Percentiles rank a stretch among this genome's conserved stretches.
Conservation (phyloP, 2,329 filamentous ascomycete genomes). For the Ophiostoma australiae region DNA sequence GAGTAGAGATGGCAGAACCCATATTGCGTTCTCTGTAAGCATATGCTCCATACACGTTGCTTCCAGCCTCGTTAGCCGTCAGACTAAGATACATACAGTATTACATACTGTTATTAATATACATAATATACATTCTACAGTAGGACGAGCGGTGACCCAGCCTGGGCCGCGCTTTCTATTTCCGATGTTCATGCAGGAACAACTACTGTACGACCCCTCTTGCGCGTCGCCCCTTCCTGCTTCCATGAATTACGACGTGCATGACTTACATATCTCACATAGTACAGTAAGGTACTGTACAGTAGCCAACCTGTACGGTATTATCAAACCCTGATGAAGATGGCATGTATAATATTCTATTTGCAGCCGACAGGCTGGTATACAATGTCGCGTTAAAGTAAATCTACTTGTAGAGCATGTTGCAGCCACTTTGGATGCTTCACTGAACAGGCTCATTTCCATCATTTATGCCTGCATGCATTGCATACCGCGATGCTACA, state of each 20-base stretch:
- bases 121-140: neutral
- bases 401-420: neutral
- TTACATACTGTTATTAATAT: no score
- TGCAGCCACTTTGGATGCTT: neutral
- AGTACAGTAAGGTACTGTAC: neutral
- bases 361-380: neutral
- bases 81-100: neutral
- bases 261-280: neutral
- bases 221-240: slow-evolving; percentile 13
- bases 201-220: neutral
- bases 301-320: neutral
- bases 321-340: neutral
- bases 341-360: neutral
- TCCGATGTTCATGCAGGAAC: slow-evolving; percentile 15
- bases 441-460: slow-evolving; percentile 6
- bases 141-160: neutral
- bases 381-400: neutral
- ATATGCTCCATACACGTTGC: neutral
- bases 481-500: slow-evolving; percentile 9
- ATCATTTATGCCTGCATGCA: slow-evolving; percentile 8
- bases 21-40: no score
- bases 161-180: slow-evolving; percentile 5
- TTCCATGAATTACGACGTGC: neutral
- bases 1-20: neutral
- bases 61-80: neutral